Conservation (phyloP, 495 filamentous ascomycete genomes). For the Sporormia fimetaria region DNA sequence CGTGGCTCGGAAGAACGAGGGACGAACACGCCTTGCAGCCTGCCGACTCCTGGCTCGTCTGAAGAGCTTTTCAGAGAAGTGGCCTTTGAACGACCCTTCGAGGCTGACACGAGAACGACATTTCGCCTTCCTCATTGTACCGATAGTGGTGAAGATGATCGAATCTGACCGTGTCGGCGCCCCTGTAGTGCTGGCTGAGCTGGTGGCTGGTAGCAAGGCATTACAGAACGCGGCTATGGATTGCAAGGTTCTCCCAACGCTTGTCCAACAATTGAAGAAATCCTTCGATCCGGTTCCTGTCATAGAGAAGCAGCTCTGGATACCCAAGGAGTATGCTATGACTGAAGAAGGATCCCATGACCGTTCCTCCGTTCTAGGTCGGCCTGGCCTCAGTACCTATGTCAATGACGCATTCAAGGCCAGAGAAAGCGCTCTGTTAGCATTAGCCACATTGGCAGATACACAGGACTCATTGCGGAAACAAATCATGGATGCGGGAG, state of each 20-base stretch:
- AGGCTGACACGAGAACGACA: slow-evolving; percentile 26
- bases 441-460: slow-evolving; percentile 63
- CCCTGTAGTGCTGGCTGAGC: slow-evolving; percentile 60
- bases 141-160: slow-evolving; percentile 33
- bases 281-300: slow-evolving; percentile 42
- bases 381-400: slow-evolving; percentile 48
- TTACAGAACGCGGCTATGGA: slow-evolving; percentile 78
- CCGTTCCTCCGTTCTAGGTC: slow-evolving; percentile 38
- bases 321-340: slow-evolving; percentile 14
- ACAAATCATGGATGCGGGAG: slow-evolving; percentile 65
- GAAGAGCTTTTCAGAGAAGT: slow-evolving; percentile 21
- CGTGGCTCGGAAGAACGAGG: slow-evolving; percentile 50
- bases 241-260: slow-evolving; percentile 57
- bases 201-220: slow-evolving; percentile 63
- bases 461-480: slow-evolving; percentile 81
- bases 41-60: slow-evolving; percentile 48
- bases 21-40: slow-evolving; percentile 63
- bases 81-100: slow-evolving; percentile 20
- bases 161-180: slow-evolving; percentile 56
- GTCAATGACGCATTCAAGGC: slow-evolving; percentile 64
- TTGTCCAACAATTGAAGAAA: slow-evolving; percentile 68
- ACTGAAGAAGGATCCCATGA: slow-evolving; percentile 1
- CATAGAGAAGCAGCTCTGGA: slow-evolving; percentile 33
- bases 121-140: slow-evolving; percentile 31
- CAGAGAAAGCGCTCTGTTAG: slow-evolving; percentile 65